Conservation (phyloP, 768 basidiomycete species). For the Candolleomyces eurysporus region DNA sequence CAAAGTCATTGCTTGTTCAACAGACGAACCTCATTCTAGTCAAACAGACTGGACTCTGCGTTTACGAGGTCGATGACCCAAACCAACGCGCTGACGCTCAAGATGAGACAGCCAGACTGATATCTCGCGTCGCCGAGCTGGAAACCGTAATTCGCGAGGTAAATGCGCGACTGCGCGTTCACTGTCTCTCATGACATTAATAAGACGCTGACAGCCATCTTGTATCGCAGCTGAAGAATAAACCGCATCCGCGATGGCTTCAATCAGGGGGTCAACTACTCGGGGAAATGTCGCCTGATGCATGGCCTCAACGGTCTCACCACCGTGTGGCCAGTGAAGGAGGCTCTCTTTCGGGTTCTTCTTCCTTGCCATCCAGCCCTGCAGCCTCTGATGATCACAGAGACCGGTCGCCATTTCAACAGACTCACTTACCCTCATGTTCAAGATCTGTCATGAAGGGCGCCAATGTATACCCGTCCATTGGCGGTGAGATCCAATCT, state of each 20-base stretch:
- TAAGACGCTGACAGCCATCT: slow-evolving; percentile 25
- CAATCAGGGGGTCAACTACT: slow-evolving; percentile 39
- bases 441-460: background rate
- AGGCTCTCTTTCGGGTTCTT: slow-evolving; percentile 26
- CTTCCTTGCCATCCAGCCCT: background rate
- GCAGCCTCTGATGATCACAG: background rate
- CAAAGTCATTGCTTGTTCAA: background rate
- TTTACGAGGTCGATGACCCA: slow-evolving; percentile 82
- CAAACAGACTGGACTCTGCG: slow-evolving; percentile 73
- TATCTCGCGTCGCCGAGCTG: slow-evolving; percentile 76
- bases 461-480: background rate
- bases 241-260: slow-evolving; percentile 67
- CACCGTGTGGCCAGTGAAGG: slow-evolving; percentile 15
- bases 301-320: slow-evolving; percentile 23
- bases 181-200: slow-evolving; percentile 24
- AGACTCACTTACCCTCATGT: background rate
- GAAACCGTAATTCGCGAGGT: slow-evolving; percentile 85
- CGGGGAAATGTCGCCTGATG: slow-evolving; percentile 19
- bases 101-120: slow-evolving; percentile 64
- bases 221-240: slow-evolving; percentile 58
- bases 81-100: slow-evolving; percentile 50
- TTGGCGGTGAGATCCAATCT: background rate
- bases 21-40: background rate
- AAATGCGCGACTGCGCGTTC: slow-evolving; percentile 10
- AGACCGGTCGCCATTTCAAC: background rate